Evolutionary conservation across 75 land plant species (phyloP).

Genomic region (Sequoiadendron giganteum): DNA sequence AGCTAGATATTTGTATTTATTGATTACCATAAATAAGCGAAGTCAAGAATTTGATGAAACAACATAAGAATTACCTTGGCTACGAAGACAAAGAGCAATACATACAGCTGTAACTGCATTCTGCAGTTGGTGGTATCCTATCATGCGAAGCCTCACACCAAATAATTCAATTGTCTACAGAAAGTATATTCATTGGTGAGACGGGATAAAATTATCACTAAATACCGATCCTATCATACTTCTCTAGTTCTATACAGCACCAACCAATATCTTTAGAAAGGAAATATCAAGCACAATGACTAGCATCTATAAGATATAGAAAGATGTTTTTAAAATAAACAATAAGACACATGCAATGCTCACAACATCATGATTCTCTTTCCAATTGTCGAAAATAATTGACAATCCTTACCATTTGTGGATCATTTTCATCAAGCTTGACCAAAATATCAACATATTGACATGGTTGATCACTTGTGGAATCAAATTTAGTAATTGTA

Average conservation of each 20-base stretch:
- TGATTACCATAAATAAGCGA: neutral
- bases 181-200: conserved; percentile 4
- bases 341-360: neutral
- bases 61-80: conserved; percentile 49
- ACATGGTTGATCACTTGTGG: conserved; percentile 22
- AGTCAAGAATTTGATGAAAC: neutral
- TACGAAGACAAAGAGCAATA: conserved; percentile 68
- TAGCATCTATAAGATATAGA: neutral
- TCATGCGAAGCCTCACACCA: conserved; percentile 54
- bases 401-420: conserved; percentile 26
- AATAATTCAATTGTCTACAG: conserved; percentile 48
- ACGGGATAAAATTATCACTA: neutral
- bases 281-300: neutral
- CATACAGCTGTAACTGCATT: conserved; percentile 86
- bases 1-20: neutral
- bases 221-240: neutral
- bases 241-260: neutral
- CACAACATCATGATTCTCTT: neutral
- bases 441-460: conserved; percentile 68
- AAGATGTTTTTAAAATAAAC: neutral
- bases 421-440: conserved; percentile 24
- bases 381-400: neutral
- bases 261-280: neutral
- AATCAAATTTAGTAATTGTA: conserved; percentile 29
- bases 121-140: conserved; percentile 86